A percentile compares a stretch with the other conserved stretches of the same genome.
Conservation (phyloP, 345 rosid species). For the Rhizophora mangle region DNA sequence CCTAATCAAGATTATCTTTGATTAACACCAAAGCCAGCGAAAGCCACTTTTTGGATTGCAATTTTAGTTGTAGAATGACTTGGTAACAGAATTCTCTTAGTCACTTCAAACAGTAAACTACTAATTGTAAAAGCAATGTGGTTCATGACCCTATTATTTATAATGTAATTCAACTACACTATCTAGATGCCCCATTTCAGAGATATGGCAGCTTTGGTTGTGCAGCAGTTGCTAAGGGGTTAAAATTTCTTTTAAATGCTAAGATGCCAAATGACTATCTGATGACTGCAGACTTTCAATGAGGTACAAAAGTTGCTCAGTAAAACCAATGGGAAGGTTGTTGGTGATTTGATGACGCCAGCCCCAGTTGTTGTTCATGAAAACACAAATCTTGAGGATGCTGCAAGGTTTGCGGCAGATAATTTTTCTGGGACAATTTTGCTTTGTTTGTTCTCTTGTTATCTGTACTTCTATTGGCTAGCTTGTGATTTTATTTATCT, state of each 20-base stretch:
- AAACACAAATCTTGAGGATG: conserved; percentile 84
- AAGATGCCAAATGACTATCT: background rate
- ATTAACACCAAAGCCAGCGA: too few relatives aligned
- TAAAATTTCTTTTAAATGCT: background rate
- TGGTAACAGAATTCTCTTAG: too few relatives aligned
- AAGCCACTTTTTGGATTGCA: too few relatives aligned
- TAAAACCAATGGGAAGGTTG: conserved; percentile 80
- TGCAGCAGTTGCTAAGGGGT: background rate
- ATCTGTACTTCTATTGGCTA: background rate
- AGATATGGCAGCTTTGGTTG: background rate
- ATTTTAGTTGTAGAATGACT: too few relatives aligned
- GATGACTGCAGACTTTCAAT: conserved; percentile 67
- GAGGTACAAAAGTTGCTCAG: conserved; percentile 78
- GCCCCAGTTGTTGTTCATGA: conserved; percentile 81
- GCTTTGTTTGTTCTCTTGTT: background rate
- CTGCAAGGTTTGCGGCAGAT: conserved; percentile 55
- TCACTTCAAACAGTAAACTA: too few relatives aligned
- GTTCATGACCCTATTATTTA: too few relatives aligned
- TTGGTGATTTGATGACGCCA: conserved; percentile 87
- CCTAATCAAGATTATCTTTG: too few relatives aligned
- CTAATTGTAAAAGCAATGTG: too few relatives aligned
- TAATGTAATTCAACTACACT: too few relatives aligned
- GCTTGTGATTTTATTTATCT: conserved; percentile 16
- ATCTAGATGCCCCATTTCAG: too few relatives aligned
- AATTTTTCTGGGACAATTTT: background rate